Conservation (phyloP, 1,139 yeast genomes). For the Blastobotrys petasosporus region DNA sequence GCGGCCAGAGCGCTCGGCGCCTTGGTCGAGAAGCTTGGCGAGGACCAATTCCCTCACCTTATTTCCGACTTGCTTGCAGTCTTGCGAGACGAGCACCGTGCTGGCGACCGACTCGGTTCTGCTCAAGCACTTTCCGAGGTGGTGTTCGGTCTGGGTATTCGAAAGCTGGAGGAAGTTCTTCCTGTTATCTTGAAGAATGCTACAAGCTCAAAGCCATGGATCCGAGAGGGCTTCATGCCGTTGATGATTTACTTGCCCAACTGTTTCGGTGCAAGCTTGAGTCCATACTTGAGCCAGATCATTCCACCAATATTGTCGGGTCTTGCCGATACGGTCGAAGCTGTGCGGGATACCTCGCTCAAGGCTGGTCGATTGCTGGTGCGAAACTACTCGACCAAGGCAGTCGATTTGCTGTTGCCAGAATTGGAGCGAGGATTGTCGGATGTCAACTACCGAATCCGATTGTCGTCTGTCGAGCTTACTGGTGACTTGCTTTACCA, state of each 20-base stretch:
- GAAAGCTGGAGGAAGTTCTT: slow-evolving; percentile 79
- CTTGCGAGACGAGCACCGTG: slow-evolving; percentile 69
- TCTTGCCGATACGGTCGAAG: slow-evolving; percentile 83
- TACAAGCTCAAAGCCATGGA: slow-evolving; percentile 55
- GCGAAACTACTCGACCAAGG: slow-evolving; percentile 84
- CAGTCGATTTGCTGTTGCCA: slow-evolving; percentile 88
- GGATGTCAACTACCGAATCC: slow-evolving; percentile 77
- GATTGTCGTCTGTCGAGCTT: slow-evolving; percentile 90
- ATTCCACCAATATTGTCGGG: slow-evolving; percentile 90
- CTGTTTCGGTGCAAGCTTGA: slow-evolving; percentile 86
- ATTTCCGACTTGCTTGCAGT: slow-evolving; percentile 75
- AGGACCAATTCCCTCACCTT: slow-evolving; percentile 88
- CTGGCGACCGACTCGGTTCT: slow-evolving; percentile 93
- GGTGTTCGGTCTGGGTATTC: slow-evolving; percentile 80
- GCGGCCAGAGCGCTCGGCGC: slow-evolving; percentile 98
- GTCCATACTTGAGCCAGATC: slow-evolving; percentile 79
- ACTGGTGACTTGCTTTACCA: slow-evolving; percentile 96
- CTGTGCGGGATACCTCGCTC: slow-evolving; percentile 81
- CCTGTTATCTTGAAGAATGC: slow-evolving; percentile 78
- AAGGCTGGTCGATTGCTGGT: slow-evolving; percentile 92
- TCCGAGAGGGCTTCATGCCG: slow-evolving; percentile 93
- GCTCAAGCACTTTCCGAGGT: slow-evolving; percentile 97
- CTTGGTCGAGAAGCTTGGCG: slow-evolving; percentile 92
- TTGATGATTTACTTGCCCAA: slow-evolving; percentile 84
- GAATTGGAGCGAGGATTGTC: slow-evolving; percentile 88